Base-by-base conservation (phyloP, 2,329 filamentous ascomycete species). In the Paecilomyces dactylethromorphus region DNA sequence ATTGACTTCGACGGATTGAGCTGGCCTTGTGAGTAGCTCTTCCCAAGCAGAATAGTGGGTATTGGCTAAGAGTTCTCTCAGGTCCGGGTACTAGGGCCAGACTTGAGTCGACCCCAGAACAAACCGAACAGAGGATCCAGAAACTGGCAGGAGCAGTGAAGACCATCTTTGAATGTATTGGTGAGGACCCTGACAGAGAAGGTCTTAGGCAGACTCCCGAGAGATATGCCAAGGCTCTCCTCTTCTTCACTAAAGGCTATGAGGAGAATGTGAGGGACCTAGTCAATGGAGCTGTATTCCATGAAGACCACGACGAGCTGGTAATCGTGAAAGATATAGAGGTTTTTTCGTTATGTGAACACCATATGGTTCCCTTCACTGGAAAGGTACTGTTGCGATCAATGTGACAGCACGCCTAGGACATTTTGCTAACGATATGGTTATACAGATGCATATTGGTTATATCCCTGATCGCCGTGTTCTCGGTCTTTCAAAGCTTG, bases 271-370 rank as follows among this genome's bases (percentile, higher is more conserved):
- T 97, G 57, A 83, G 87, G 62, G 90, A 96, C 71, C 89, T 97
- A 64, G 90, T 97, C 62, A 97, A 97, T 73, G 85, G 88, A 58
- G 94, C 94, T 18, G 90, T 97, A 57, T 99, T 99, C 77, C 89
- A 96, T 69, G 94, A 97, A 74, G 91, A 93, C 62, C 93, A 97
- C 71, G 94, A 96, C 69, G 94, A 99, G 76, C 84, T 99, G 78
- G 92, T 99, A 31, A 96, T 97, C 68, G 91, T 99, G 60, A 96
- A 96, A 78, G 92, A 97, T 70, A 97, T 99, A 69, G 92, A 97
- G 72, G 85, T 97, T 12, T 96, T 92, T 75, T 93, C 89, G 63
- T 81, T 97, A 51, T 99, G 94, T 80, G 94, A 99, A 79, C 94
- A 99, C 74, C 94, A 99, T 72, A 83, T 99, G 72, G 93, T 99